Conservation (phyloP, 192 early-diverging fungal genomes). For the Irineochytrium annulatum region DNA sequence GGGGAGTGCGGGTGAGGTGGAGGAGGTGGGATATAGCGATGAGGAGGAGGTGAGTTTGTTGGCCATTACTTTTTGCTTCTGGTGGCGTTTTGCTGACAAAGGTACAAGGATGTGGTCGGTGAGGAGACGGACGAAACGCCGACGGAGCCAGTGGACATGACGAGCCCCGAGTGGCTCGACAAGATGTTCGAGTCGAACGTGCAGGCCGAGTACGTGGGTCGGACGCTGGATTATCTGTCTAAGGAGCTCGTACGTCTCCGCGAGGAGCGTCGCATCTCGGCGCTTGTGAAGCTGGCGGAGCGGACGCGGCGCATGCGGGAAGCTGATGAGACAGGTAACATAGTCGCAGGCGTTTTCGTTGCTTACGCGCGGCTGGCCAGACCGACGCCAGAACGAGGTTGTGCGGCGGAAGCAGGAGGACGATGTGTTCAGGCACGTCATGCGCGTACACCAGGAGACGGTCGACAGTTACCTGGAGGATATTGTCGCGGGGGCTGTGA, state of each 20-base stretch:
- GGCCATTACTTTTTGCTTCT: too few species aligned
- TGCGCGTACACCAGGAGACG: conserved; percentile 53
- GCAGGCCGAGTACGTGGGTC: conserved; percentile 44
- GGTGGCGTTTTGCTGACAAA: neutral
- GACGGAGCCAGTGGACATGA: conserved; percentile 9
- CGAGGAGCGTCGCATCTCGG: conserved; percentile 45
- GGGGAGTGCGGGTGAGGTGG: neutral
- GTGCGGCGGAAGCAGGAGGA: conserved; percentile 43
- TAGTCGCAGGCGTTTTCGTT: neutral
- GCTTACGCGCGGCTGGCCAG: conserved; percentile 1
- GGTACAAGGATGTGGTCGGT: conserved; percentile 13
- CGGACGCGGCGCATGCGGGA: conserved; percentile 55
- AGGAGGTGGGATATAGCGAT: neutral
- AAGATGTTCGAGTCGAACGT: conserved; percentile 36
- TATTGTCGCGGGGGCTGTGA: conserved; percentile 36
- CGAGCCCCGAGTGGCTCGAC: conserved; percentile 20
- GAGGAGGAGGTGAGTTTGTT: neutral
- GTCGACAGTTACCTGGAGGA: conserved; percentile 57
- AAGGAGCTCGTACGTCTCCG: conserved; percentile 53
- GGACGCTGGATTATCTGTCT: conserved; percentile 52
- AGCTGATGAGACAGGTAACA: conserved; percentile 49
- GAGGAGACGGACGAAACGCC: conserved; percentile 19
- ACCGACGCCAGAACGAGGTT: conserved; percentile 45
- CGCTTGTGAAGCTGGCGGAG: conserved; percentile 55
- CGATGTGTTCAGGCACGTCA: conserved; percentile 52